phyloP scores from a whole-genome alignment of 805 yeast species.

The Wickerhamiella parazyma region DNA sequence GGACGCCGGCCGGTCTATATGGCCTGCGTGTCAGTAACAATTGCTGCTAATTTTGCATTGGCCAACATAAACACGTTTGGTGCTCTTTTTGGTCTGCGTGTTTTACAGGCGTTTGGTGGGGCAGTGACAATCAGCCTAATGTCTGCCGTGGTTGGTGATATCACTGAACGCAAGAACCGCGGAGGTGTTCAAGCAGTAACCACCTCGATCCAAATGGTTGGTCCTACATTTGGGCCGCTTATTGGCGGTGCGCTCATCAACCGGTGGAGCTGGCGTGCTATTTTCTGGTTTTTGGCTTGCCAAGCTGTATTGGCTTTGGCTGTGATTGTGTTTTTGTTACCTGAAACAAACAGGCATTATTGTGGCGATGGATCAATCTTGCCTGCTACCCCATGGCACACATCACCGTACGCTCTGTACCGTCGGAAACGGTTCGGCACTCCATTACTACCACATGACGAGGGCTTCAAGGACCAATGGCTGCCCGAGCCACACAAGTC shows the following conservation, averaged over 20 bases:
- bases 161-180: constrained; percentile 48
- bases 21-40: constrained; percentile 39
- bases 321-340: constrained; percentile 33
- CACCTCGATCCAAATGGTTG: constrained; percentile 50
- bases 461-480: constrained; percentile 17
- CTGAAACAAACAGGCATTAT: constrained; percentile 60
- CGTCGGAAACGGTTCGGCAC: constrained; percentile 16
- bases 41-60: constrained; percentile 51
- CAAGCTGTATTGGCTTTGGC: constrained; percentile 37
- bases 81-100: constrained; percentile 49
- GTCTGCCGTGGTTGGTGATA: constrained; percentile 63
- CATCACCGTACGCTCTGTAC: constrained; percentile 18
- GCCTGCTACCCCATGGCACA: constrained; percentile 24
- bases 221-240: constrained; percentile 71
- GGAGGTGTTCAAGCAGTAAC: constrained; percentile 62
- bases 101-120: constrained; percentile 62
- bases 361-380: constrained; percentile 62
- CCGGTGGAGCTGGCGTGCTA: constrained; percentile 52
- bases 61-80: constrained; percentile 47
- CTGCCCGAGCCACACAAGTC: constrained; percentile 13
- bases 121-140: constrained; percentile 62
- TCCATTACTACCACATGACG: constrained; percentile 16
- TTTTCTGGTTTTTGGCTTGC: constrained; percentile 51
- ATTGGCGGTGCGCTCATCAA: constrained; percentile 40
- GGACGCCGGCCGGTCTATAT: constrained; percentile 64